Evolutionary conservation across 331 rosid genomes (phyloP), one percentile per base, ranked within the genome.

Genomic region (Malus hybrid): DNA sequence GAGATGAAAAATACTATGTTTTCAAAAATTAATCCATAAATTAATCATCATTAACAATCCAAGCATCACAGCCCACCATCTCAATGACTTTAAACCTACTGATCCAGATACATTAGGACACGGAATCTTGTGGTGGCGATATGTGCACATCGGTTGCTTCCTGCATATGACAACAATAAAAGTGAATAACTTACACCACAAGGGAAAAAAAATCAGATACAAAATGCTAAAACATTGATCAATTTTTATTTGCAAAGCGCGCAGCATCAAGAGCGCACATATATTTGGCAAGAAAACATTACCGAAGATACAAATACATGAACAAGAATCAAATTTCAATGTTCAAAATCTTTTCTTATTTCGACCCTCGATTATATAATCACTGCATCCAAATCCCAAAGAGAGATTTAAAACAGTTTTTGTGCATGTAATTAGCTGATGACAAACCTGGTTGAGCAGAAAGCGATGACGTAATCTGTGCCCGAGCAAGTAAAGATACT

Each of bases 401-500:
- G 28, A 65, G 52, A 19, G 29, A 34, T 66, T 65, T 14, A 65
- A 65, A 65, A 65, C 70, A 65, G 70, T 22, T 65, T 65, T 57
- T 16, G 55, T 8, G 42, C 7, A 36, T 7, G 9, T 7, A 34
- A 33, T 2, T 15, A 26, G 29, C 20, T 62, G 30, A 28, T 29
- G 32, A 72, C 60, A 70, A 63, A 93, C 98, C 98, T 88, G 85
- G 79, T 46, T 10, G 97, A 81, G 88, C 99, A 94, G 84, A 94
- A 94, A 65, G 89, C 74, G 3, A 94, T 0, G 10, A 82, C 82
- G 61, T 94, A 94, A 66, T 94, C 99, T 0, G 96, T 77, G 9
- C 89, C 92, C 0, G 91, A 10, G 81, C 99, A 94, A 4, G 97
- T 87, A 80, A 88, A 90, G 24, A 94, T 88, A 30, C 96, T 90